Evolutionary conservation across 2,329 filamentous ascomycete species (phyloP).

Genomic region (Neofusicoccum parvum): DNA sequence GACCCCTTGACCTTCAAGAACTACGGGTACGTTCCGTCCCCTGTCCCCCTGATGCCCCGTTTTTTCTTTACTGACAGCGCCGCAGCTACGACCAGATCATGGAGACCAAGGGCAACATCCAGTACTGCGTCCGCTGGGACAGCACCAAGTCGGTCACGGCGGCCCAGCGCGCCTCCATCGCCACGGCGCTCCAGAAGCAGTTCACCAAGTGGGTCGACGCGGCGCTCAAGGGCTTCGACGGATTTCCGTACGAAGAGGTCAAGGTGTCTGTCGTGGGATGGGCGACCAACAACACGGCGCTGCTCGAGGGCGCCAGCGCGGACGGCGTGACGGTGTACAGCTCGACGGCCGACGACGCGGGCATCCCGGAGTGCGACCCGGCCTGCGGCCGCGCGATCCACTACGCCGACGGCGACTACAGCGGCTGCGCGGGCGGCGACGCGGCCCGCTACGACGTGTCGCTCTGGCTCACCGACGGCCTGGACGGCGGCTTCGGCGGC

Average conservation of each 20-base stretch:
- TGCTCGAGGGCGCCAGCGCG: constrained; percentile 39
- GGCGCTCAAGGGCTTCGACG: constrained; percentile 48
- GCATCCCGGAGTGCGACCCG: constrained; percentile 46
- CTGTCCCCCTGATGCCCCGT: too few relatives aligned
- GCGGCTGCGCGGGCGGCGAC: constrained; percentile 42
- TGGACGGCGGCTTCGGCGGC: constrained; percentile 49
- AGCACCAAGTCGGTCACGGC: constrained; percentile 41
- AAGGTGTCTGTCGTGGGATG: constrained; percentile 50
- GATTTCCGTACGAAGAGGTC: constrained; percentile 46
- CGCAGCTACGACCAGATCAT: constrained; percentile 33
- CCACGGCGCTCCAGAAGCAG: constrained; percentile 36
- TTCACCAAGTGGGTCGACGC: constrained; percentile 46
- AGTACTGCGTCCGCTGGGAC: constrained; percentile 52
- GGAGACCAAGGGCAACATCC: constrained; percentile 38
- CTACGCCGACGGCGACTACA: constrained; percentile 44
- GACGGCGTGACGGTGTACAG: constrained; percentile 46
- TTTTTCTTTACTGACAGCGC: neutral
- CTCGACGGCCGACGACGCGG: constrained; percentile 38
- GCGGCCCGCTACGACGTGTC: constrained; percentile 41
- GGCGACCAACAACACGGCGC: constrained; percentile 43
- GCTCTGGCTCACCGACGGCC: constrained; percentile 51
- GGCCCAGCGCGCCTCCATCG: constrained; percentile 45
- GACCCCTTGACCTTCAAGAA: constrained; percentile 33
- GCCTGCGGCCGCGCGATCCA: constrained; percentile 51
- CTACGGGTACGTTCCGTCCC: constrained; percentile 23